These are phyloP conservation scores for Phaeosphaeria sp. DNA, from an alignment of 2,329 filamentous ascomycete species.

Conservation along the genomic window DNA sequence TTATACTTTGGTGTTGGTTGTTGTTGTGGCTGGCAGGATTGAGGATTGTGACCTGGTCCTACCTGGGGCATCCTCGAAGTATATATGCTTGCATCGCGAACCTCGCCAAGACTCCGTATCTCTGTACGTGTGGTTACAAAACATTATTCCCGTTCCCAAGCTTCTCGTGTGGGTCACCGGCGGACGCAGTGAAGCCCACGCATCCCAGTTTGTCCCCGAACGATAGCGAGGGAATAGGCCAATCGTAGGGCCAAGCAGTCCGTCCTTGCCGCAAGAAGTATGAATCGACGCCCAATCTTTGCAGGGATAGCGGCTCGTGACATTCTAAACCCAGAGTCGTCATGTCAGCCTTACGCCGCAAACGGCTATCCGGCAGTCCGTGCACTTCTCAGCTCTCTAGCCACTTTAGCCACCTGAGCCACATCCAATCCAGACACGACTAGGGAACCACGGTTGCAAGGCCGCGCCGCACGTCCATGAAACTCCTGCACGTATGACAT, in stretches of 20 bases:
- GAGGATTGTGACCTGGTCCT: not conserved
- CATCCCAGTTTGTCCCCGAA: slow-evolving; percentile 4
- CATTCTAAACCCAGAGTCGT: slow-evolving; percentile 10
- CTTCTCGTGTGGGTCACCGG: slow-evolving; percentile 19
- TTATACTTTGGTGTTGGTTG: not conserved
- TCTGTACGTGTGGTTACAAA: slow-evolving; percentile 10
- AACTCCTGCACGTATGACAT: slow-evolving; percentile 27
- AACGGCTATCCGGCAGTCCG: slow-evolving; percentile 23
- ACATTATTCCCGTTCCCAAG: slow-evolving; percentile 20
- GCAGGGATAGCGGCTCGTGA: slow-evolving; percentile 20
- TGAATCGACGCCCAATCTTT: slow-evolving; percentile 16
- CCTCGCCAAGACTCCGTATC: slow-evolving; percentile 14
- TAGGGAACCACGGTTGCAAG: slow-evolving; percentile 2
- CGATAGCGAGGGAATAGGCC: slow-evolving; percentile 9
- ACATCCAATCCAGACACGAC: slow-evolving; percentile 28
- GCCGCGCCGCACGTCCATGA: slow-evolving; percentile 15
- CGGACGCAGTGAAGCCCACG: slow-evolving; percentile 5
- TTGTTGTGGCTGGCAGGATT: not conserved
- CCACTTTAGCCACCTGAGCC: slow-evolving; percentile 33
- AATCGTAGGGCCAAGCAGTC: slow-evolving; percentile 14
- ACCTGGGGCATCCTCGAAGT: slow-evolving; percentile 6
- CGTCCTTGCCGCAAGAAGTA: slow-evolving; percentile 5
- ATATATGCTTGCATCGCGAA: slow-evolving; percentile 16
- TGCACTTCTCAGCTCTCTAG: slow-evolving; percentile 34
- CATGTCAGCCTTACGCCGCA: slow-evolving; percentile 32